Conservation (phyloP, 2,329 filamentous ascomycete genomes). For the Penicillium sp. region DNA sequence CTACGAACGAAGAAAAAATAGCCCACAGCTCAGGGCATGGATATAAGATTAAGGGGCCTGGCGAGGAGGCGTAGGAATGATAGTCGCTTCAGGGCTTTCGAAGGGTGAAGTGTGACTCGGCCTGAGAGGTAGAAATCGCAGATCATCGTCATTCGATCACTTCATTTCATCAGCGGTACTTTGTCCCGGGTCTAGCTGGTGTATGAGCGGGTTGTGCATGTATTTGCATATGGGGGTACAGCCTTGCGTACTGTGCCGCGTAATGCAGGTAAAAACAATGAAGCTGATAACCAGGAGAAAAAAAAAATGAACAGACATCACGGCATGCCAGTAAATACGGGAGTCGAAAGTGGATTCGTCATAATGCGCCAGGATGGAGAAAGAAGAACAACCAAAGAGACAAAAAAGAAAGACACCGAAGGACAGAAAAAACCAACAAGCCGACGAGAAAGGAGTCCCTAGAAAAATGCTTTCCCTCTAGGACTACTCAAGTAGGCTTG, state of each 20-base stretch:
- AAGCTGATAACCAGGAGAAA: not conserved
- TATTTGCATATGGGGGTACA: not conserved
- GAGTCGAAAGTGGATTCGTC: conserved; percentile 22
- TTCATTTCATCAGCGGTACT: conserved; percentile 18
- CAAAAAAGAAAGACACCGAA: conserved; percentile 2
- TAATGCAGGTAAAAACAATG: not conserved
- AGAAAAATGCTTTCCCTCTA: not conserved
- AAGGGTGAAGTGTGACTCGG: conserved; percentile 10
- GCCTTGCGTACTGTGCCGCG: not conserved
- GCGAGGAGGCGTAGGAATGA: conserved; percentile 7
- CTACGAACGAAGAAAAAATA: conserved; percentile 1
- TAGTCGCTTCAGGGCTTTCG: not conserved
- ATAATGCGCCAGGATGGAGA: conserved; percentile 18
- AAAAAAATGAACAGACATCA: conserved; percentile 17
- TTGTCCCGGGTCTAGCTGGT: not conserved
- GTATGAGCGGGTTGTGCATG: not conserved
- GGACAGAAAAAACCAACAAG: not conserved
- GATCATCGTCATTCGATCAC: conserved; percentile 28
- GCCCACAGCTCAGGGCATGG: conserved; percentile 17
- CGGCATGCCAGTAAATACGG: conserved; percentile 21
- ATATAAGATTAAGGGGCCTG: conserved; percentile 25
- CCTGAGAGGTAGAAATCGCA: conserved; percentile 19
- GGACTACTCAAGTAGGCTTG: conserved; percentile 55
- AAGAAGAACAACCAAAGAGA: conserved; percentile 6
- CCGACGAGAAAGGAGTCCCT: not conserved